A percentile compares a stretch with the other conserved stretches of the same genome.
Evolutionary conservation across 1,284 basidiomycete species (phyloP).

Genomic region (Erythrobasidium hasegawianum): DNA sequence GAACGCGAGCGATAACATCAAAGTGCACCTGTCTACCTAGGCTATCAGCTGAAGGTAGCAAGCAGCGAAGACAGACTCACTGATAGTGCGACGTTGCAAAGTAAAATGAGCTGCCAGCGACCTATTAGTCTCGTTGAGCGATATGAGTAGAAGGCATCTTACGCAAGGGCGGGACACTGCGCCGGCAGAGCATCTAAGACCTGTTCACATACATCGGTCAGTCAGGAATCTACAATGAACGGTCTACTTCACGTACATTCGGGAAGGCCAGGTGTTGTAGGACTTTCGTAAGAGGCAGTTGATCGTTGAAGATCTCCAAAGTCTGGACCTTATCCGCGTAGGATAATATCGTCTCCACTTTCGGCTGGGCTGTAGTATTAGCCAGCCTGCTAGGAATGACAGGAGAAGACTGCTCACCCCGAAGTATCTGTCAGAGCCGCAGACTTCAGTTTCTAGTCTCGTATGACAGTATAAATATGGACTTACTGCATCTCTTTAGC

Average conservation of each 20-base stretch:
- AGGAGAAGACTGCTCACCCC: background rate
- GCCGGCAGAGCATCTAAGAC: constrained; percentile 21
- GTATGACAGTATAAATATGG: background rate
- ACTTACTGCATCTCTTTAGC: constrained; percentile 20
- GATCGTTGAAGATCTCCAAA: constrained; percentile 25
- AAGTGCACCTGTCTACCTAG: constrained; percentile 4
- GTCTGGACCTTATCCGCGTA: constrained; percentile 26
- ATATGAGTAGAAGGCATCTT: background rate
- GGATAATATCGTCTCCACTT: constrained; percentile 13
- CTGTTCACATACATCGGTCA: background rate
- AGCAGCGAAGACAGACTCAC: constrained; percentile 1
- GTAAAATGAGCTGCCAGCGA: constrained; percentile 1
- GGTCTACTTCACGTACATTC: background rate
- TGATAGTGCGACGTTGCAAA: constrained; percentile 21
- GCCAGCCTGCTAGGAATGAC: background rate
- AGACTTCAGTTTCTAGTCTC: background rate
- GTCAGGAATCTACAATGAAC: too few species aligned
- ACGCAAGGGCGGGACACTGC: constrained; percentile 19
- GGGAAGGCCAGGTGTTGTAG: constrained; percentile 19
- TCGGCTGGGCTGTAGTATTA: constrained; percentile 1
- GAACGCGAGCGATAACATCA: constrained; percentile 16
- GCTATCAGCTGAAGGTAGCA: background rate
- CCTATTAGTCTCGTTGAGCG: background rate
- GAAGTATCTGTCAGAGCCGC: constrained; percentile 8
- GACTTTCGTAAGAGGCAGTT: constrained; percentile 15